Evolutionary conservation across 2,329 filamentous ascomycete genomes (phyloP).

Genomic region (Arthrinium puccinioides): DNA sequence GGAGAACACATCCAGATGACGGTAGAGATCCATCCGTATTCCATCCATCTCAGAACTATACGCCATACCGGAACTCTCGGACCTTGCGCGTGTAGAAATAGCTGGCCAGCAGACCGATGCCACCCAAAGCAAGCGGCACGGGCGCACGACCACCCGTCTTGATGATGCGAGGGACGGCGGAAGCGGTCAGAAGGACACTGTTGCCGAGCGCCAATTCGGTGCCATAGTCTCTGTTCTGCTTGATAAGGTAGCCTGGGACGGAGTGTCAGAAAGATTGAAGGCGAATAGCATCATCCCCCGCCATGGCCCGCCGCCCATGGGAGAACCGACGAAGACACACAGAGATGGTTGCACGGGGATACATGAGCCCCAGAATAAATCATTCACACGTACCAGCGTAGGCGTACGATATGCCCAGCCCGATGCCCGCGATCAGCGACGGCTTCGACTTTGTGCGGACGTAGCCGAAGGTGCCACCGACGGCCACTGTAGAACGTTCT

Average conservation of each 20-base stretch:
- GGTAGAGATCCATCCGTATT: too few species aligned
- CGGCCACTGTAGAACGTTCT: constrained; percentile 17
- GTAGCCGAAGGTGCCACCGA: constrained; percentile 24
- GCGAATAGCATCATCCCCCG: neutral
- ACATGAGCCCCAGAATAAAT: too few species aligned
- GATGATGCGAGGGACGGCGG: constrained; percentile 28
- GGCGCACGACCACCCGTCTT: constrained; percentile 29
- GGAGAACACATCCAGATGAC: too few species aligned
- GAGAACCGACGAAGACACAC: neutral
- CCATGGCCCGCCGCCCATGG: neutral
- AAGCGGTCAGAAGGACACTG: constrained; percentile 28
- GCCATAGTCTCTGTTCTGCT: constrained; percentile 33
- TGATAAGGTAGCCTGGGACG: constrained; percentile 29
- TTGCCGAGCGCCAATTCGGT: constrained; percentile 32
- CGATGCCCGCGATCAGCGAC: constrained; percentile 24
- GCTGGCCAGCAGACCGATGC: constrained; percentile 26
- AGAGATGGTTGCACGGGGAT: too few species aligned
- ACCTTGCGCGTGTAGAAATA: constrained; percentile 35
- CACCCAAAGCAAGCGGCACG: constrained; percentile 26
- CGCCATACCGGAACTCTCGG: constrained; percentile 30
- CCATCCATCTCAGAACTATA: too few species aligned
- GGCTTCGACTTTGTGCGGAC: constrained; percentile 21
- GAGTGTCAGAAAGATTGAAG: too few species aligned
- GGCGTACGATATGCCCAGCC: constrained; percentile 23
- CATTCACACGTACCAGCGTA: constrained; percentile 23